Base-by-base conservation (phyloP, 495 filamentous ascomycete species). In the Glarea lozoyensis region DNA sequence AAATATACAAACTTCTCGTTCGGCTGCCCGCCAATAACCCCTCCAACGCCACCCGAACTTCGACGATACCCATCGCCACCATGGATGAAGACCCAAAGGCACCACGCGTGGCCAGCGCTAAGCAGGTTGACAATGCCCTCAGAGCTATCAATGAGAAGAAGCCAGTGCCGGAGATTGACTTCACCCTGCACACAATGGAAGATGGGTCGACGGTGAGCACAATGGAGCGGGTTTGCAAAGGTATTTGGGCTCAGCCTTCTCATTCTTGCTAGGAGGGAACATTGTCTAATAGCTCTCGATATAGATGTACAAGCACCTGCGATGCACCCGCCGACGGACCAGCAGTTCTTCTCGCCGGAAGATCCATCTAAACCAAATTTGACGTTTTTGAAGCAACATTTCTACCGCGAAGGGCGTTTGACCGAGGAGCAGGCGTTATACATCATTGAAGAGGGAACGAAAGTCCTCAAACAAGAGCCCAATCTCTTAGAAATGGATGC, bases 401-500 rank as follows among this genome's bases (percentile, higher is more conserved):
- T 98, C 62, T 96, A 94, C 65, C 82, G 92, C 45, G 92, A 98
- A 72, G 92, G 92, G 30, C 86, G 92, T 52, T 72, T 98, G 49
- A 95, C 90, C 39, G 89, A 98, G 53, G 90, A 96, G 38, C 92
- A 98, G 66, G 92, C 92, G 33, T 70, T 98, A 64, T 96, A 81
- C 79, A 98, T 98, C 51, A 82, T 98, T 61, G 70, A 81, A 47
- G 73, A 75, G 40, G 92, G 90, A 43, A 85, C 86, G 27, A 79
- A 95, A 58, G 60, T 96, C 22, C 70, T 98, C 41, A 80, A 78
- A 49, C 68, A 77, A 30, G 92, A 98, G 65, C 92, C 92, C 24
- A 98, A 96, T 62, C 70, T 98, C 37, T 76, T 98, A 46, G 92
- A 98, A 70, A 97, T 98, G 92, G 92, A 98, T 67, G 92, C 92